Evolutionary conservation across 1,139 yeast species (phyloP).

Genomic region (Hanseniaspora uvarum): DNA sequence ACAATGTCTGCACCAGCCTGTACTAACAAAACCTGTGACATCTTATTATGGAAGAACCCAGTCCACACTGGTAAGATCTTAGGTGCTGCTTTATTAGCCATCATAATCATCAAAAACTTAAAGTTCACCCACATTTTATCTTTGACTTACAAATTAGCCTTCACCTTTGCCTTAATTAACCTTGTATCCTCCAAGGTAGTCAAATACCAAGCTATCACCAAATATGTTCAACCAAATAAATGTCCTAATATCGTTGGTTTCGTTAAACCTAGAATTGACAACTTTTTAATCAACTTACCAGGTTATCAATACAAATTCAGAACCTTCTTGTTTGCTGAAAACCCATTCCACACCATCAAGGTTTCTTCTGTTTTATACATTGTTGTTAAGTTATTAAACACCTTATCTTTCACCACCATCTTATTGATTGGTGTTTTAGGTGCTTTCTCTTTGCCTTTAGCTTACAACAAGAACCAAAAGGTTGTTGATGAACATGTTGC

Average conservation of each 20-base stretch:
- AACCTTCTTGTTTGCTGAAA: constrained; percentile 28
- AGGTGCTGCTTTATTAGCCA: constrained; percentile 43
- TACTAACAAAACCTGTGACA: constrained; percentile 27
- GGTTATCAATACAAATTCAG: constrained; percentile 28
- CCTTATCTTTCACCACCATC: constrained; percentile 65
- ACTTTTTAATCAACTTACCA: constrained; percentile 27
- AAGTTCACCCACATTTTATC: constrained; percentile 62
- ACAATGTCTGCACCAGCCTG: constrained; percentile 10
- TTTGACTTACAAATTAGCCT: constrained; percentile 29
- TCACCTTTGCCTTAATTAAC: constrained; percentile 58
- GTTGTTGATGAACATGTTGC: constrained; percentile 70
- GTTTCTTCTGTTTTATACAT: constrained; percentile 59
- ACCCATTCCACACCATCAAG: constrained; percentile 50
- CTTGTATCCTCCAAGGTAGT: constrained; percentile 55
- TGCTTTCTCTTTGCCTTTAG: constrained; percentile 65
- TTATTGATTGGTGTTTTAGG: constrained; percentile 46
- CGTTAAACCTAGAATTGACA: constrained; percentile 42
- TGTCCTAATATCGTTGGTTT: constrained; percentile 30
- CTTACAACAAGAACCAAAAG: constrained; percentile 64
- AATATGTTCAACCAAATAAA: constrained; percentile 30
- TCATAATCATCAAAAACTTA: constrained; percentile 45
- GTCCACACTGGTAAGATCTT: constrained; percentile 65
- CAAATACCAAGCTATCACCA: constrained; percentile 36
- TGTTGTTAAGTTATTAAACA: constrained; percentile 62
- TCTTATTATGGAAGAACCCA: constrained; percentile 81